Conservation (phyloP, 2,329 filamentous ascomycete genomes). For the Amphichorda felina region DNA sequence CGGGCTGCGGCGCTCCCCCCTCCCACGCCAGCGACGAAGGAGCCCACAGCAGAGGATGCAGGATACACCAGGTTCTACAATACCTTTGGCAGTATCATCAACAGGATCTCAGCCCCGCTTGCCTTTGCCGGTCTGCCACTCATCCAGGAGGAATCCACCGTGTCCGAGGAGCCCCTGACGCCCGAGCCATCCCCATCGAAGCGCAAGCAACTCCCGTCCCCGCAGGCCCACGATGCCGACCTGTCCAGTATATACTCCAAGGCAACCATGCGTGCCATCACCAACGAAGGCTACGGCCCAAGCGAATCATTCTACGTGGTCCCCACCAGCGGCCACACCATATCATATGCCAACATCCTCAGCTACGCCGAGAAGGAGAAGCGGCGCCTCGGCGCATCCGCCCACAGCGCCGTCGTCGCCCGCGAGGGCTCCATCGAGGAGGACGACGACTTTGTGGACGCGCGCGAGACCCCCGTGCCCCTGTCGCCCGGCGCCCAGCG, state of each 20-base stretch:
- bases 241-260: conserved; percentile 75
- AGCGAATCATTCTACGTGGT: conserved; percentile 89
- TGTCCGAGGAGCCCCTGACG: conserved; percentile 14
- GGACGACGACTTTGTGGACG: conserved; percentile 85
- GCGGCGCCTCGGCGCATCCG: conserved; percentile 41
- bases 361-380: conserved; percentile 57
- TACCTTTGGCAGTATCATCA: conserved; percentile 81
- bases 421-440: conserved; percentile 43
- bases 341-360: conserved; percentile 86
- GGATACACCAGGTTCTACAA: conserved; percentile 87
- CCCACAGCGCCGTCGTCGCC: conserved; percentile 36
- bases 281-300: conserved; percentile 52
- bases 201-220: conserved; percentile 20
- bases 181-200: conserved; percentile 20
- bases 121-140: conserved; percentile 89
- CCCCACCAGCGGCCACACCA: conserved; percentile 79
- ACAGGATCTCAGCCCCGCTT: conserved; percentile 76
- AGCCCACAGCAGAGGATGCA: conserved; percentile 44
- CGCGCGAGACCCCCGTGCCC: conserved; percentile 49
- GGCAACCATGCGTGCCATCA: conserved; percentile 69
- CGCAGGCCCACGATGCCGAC: conserved; percentile 47
- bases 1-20: background rate
- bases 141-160: conserved; percentile 35
- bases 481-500: conserved; percentile 29
- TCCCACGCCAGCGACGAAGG: conserved; percentile 9